Conservation (phyloP, 768 basidiomycete genomes). For the Cystofilobasidium capitatum region DNA sequence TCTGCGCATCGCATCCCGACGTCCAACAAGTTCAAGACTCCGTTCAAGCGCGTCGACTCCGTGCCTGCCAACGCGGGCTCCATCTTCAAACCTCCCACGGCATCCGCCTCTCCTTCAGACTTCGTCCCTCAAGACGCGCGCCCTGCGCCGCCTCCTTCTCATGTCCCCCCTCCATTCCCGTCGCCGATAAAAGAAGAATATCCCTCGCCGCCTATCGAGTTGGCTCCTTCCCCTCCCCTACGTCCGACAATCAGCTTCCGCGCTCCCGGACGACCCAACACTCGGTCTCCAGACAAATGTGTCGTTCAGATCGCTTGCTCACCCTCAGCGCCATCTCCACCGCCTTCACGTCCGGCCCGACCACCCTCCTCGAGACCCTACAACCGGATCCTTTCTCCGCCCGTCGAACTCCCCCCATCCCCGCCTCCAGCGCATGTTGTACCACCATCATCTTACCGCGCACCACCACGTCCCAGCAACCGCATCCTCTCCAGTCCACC, state of each 20-base stretch:
- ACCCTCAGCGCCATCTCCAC: no score
- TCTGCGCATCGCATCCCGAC: neutral
- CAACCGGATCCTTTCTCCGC: neutral
- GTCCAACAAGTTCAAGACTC: constrained; percentile 8
- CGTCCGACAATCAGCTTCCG: no score
- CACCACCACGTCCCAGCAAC: neutral
- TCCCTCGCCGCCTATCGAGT: no score
- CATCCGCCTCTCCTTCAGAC: neutral
- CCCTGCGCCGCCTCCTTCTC: no score
- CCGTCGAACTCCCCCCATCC: neutral
- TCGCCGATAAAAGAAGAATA: no score
- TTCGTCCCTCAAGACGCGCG: no score
- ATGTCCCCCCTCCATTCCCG: no score
- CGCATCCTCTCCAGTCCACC: neutral
- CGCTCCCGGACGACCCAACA: no score
- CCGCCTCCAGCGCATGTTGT: neutral
- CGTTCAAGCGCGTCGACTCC: constrained; percentile 4
- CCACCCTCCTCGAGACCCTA: no score
- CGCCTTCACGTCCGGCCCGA: no score
- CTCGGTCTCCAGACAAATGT: neutral
- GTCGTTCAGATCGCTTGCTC: no score
- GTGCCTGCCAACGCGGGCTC: neutral
- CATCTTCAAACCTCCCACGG: neutral
- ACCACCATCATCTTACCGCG: neutral
- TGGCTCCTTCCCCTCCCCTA: no score